Percentiles rank a stretch among this genome's conserved stretches.
These are phyloP conservation scores for Naganishia sp. DNA, from an alignment of 1,284 basidiomycete genomes.

Conservation along the genomic window DNA sequence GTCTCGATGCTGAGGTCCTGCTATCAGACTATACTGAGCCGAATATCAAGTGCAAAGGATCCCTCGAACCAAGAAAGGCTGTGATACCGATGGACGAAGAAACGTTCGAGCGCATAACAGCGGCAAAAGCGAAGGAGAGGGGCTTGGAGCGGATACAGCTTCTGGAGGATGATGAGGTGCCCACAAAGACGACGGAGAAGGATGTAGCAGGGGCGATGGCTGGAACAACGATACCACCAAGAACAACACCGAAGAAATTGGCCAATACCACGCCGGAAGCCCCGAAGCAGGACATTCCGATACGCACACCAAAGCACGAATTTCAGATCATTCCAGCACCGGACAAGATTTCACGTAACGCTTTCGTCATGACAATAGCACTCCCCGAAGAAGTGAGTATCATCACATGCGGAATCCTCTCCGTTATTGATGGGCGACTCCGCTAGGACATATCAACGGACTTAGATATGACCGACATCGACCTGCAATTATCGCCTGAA, in stretches of 20 bases:
- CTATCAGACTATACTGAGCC: slow-evolving; percentile 32
- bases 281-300: background rate
- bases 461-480: slow-evolving; percentile 3
- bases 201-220: background rate
- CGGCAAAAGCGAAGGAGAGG: slow-evolving; percentile 26
- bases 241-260: background rate
- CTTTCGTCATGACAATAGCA: slow-evolving; percentile 30
- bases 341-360: background rate
- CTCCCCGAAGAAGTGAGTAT: slow-evolving; percentile 31
- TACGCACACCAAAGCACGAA: slow-evolving; percentile 27
- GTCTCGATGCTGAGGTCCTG: background rate
- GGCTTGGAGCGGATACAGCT: slow-evolving; percentile 17
- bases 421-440: background rate
- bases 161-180: slow-evolving; percentile 1
- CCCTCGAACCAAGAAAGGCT: slow-evolving; percentile 25
- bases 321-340: slow-evolving; percentile 24
- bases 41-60: slow-evolving; percentile 33
- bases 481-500: slow-evolving; percentile 12
- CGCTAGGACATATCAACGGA: background rate
- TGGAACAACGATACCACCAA: background rate
- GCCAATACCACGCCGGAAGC: background rate
- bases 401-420: background rate
- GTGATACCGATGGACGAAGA: slow-evolving; percentile 32
- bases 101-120: slow-evolving; percentile 20
- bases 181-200: background rate